Percentiles rank a stretch among this genome's conserved stretches.
These are phyloP conservation scores for Hypoxylon crocopeplum DNA, from an alignment of 495 filamentous ascomycete species.

Conservation along the genomic window DNA sequence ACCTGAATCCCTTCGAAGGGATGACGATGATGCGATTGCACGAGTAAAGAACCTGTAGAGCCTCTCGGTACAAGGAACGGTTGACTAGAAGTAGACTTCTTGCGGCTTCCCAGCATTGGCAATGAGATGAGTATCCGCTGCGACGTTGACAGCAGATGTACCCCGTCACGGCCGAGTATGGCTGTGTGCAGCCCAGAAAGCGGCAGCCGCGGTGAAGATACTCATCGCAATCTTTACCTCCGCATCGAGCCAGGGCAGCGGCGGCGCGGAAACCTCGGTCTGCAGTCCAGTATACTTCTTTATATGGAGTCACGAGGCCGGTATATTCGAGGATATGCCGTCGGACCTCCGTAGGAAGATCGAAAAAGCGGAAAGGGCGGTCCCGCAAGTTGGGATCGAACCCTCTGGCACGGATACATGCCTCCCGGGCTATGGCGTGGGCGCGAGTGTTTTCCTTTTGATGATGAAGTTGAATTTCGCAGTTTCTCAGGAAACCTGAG, in stretches of 20 bases:
- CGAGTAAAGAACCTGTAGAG: neutral
- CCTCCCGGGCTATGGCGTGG: neutral
- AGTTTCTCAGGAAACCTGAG: conserved; percentile 1
- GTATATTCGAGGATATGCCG: conserved; percentile 4
- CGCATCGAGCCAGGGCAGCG: neutral
- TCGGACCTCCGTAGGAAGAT: conserved; percentile 8
- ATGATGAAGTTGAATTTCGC: neutral
- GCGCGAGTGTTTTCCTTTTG: neutral
- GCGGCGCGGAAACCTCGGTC: neutral
- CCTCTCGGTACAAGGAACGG: neutral
- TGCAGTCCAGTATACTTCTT: conserved; percentile 1
- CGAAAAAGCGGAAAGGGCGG: neutral
- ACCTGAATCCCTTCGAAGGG: neutral
- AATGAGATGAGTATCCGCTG: conserved; percentile 9
- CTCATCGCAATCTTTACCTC: no score
- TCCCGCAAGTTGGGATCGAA: neutral
- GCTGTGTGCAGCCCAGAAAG: neutral
- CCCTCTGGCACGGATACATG: neutral
- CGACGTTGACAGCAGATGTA: neutral
- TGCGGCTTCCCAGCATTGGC: conserved; percentile 4
- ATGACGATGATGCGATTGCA: neutral
- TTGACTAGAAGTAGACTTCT: neutral
- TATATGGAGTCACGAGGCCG: conserved; percentile 5
- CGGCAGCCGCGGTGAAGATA: neutral
- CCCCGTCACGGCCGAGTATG: neutral